Evolutionary conservation across 1,284 basidiomycete species (phyloP), one percentile per base, ranked within the genome.

Genomic region (Cutaneotrichosporon cyanovorans): DNA sequence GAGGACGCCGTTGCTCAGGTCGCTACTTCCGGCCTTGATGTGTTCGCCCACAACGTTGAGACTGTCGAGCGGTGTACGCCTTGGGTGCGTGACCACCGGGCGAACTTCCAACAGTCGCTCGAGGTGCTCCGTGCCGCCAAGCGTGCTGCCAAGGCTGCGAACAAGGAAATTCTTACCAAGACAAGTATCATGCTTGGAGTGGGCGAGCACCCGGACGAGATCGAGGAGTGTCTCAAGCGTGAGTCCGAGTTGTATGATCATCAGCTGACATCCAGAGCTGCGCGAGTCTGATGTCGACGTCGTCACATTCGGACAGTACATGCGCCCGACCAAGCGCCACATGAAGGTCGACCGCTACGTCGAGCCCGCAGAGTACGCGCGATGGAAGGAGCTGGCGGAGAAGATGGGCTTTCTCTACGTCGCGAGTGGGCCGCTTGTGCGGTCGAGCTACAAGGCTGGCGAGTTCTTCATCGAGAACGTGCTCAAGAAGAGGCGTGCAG

Each of bases 271-370:
- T n/a, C 15, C 65, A 89, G 93, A 93, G 58, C 78, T 98, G 4
- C 83, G 93, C 35, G 84, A 83, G 55, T 77, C 81, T 32, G 78
- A 90, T 53, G 93, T 98, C 30, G 92, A 98, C 65, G 93, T 99
- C 9, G 92, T 99, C 25, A 99, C 95, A 0, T 97, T 99, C 66
- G 95, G 95, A 1, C 95, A 99, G 74, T 99, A 99, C 73, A 98
- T 99, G 95, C 84, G 95, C 37, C 95, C 95, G 1, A 98, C 95
- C 2, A 98, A 98, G 73, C 79, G 84, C 28, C 95, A 98, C 72
- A 98, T 99, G 95, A 98, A 97, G 72, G 95, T 99, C 7, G 84
- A 90, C 58, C 84, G 88, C 19, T 99, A 99, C 63, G 90, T 98
- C 15, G 80, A 87, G 53, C 95, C 95, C 0, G 80, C 81, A 2